Evolutionary conservation across 1,284 basidiomycete genomes (phyloP), one percentile per base, ranked within the genome.

Genomic region (Neonothopanus nambi): DNA sequence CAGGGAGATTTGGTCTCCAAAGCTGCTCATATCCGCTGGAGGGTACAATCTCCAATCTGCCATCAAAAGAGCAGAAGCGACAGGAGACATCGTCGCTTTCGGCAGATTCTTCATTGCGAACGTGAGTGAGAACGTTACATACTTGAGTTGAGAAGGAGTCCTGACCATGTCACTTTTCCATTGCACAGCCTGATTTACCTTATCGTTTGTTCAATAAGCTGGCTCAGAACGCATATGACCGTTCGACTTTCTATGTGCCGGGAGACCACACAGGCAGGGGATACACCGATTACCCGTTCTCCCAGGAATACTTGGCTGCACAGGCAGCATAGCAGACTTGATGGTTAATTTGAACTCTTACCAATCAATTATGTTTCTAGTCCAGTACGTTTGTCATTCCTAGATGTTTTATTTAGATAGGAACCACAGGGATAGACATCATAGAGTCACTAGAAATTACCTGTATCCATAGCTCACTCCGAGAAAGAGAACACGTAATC

Each of bases 91-190:
- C 4, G 62, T 81, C 45, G 75, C 70, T 0, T 75, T 77, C 51
- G 80, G 81, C 2, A 63, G 80, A 33, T 63, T 63, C 54, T 80
- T 74, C 55, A 76, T 78, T 59, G 66, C 67, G 15, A 74, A 72
- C 60, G 68, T 73, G 60, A 58, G 69, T 61, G 5, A 15, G n/a
- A n/a, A n/a, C n/a, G n/a, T n/a, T n/a, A n/a, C n/a, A n/a, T n/a
- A n/a, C n/a, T n/a, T n/a, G n/a, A n/a, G n/a, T n/a, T n/a, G n/a
- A n/a, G n/a, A n/a, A n/a, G n/a, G 8, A 42, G 40, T 42, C 9
- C 35, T 9, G 35, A 36, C 35, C 35, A 36, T 36, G 35, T 42
- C 3, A 42, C 40, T 12, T 11, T 42, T 21, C n/a, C 26, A 11
- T 20, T 5, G n/a, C 15, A 20, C 26, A 42, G 40, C 40, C 40